Evolutionary conservation across 2,329 filamentous ascomycete genomes (phyloP).

Genomic region (Penicillium verrucosum): DNA sequence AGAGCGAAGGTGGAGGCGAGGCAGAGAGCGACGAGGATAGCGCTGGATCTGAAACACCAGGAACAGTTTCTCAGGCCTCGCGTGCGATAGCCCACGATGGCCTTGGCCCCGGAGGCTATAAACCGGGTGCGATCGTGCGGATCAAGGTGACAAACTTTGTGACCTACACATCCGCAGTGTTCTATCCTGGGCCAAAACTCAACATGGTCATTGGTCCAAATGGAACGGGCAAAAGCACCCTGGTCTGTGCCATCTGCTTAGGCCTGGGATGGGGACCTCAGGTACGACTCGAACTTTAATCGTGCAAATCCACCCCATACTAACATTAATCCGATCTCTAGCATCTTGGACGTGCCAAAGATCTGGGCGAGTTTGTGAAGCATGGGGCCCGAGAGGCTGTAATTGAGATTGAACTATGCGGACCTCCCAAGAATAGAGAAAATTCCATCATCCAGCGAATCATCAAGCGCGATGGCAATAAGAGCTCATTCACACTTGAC

Average conservation of each 20-base stretch:
- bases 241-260: constrained; percentile 94
- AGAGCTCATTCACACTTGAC: constrained; percentile 74
- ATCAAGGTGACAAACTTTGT: constrained; percentile 88
- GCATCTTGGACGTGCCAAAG: constrained; percentile 79
- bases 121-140: constrained; percentile 79
- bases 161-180: constrained; percentile 89
- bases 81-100: constrained; percentile 9
- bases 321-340: constrained; percentile 27
- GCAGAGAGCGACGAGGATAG: constrained; percentile 7
- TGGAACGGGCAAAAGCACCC: constrained; percentile 93
- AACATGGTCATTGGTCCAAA: constrained; percentile 99
- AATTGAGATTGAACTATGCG: constrained; percentile 88
- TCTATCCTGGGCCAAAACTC: constrained; percentile 82
- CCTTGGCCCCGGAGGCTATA: constrained; percentile 26
- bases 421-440: constrained; percentile 48
- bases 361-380: constrained; percentile 88
- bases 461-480: constrained; percentile 80
- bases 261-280: constrained; percentile 79
- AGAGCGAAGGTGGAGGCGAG: neutral
- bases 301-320: neutral
- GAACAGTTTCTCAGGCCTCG: neutral
- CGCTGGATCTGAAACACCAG: neutral
- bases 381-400: constrained; percentile 72
- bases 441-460: constrained; percentile 74
- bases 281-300: constrained; percentile 34